Base-by-base conservation (phyloP, 192 early-diverging fungal genomes). In the Coemansia sp. region DNA sequence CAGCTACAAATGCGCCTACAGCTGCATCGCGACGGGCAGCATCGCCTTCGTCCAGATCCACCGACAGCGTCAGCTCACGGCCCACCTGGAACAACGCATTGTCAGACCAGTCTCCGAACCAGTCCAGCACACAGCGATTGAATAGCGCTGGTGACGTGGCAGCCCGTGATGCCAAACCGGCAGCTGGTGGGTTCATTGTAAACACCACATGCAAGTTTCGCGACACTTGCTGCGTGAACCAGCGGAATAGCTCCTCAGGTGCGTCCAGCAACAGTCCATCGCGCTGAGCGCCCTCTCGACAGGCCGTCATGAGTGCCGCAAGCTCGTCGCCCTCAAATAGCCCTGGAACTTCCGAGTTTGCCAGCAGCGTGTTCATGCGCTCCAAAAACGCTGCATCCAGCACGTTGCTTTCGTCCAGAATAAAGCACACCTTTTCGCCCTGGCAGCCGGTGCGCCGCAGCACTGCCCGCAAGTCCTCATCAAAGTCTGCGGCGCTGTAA, bases 61-160 rank as follows among this genome's bases (percentile, higher is more conserved):
- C 72, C 6, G 84, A 81, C 39, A 85, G 78, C 3, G 97, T 98
- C 65, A 97, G 95, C 78, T 99, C 97, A 52, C 86, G 86, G 28
- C 93, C 96, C 23, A 99, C 97, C 80, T 98, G 97, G 83, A 85
- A 96, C 70, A 99, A 91, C 1, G 95, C 96, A 66, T 96, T 93
- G 64, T 94, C 89, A 0, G 92, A 87, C 96, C 96, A 98, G 70
- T 98, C 97, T 48, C 96, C 97, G 46, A 98, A 96, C 96, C 97
- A 98, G 79, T 99, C 94, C 21, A 99, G 76, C 40, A 99, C 97
- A 80, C 97, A 99, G 65, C 97, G 92, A 67, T 99, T 99, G 87
- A 99, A 99, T 73, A 99, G 83, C 13, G 97, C 97, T 30, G 97
- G 97, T 10, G 94, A 97, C 4, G 96, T 98, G 14, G 97, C 95